A percentile compares a stretch with the other conserved stretches of the same genome.
phyloP scores from a whole-genome alignment of 768 basidiomycete species.

The Serendipita sp. region DNA sequence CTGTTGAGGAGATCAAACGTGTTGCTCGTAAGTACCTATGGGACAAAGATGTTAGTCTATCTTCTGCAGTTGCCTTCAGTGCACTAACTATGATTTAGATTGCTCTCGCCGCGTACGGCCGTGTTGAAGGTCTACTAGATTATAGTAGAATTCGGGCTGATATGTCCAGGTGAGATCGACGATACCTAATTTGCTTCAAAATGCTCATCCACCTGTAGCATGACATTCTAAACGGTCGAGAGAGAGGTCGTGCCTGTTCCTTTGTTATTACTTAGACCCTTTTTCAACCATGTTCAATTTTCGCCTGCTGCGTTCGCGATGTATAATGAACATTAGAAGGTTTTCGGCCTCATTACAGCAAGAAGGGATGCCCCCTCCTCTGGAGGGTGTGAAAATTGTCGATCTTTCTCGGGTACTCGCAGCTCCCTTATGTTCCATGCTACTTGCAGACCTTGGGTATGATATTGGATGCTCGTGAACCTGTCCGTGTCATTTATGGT shows the following conservation, averaged over 20 bases:
- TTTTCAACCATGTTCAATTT: too few species aligned
- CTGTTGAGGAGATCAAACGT: slow-evolving; percentile 74
- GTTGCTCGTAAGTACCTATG: slow-evolving; percentile 94
- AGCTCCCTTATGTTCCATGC: slow-evolving; percentile 86
- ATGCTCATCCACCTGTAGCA: too few species aligned
- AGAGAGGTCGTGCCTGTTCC: too few species aligned
- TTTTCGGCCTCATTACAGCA: not conserved
- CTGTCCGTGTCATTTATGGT: not conserved
- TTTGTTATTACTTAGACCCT: too few species aligned
- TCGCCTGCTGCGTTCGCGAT: too few species aligned
- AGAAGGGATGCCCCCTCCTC: slow-evolving; percentile 32
- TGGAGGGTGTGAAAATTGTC: slow-evolving; percentile 66
- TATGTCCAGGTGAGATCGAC: slow-evolving; percentile 26
- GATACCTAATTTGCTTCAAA: not conserved
- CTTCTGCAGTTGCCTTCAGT: slow-evolving; percentile 4
- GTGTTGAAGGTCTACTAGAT: slow-evolving; percentile 81
- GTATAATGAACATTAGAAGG: not conserved
- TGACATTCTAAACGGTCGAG: too few species aligned
- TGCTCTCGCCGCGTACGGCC: slow-evolving; percentile 78
- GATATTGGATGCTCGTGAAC: not conserved
- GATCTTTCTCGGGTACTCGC: slow-evolving; percentile 84
- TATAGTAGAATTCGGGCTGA: slow-evolving; percentile 57
- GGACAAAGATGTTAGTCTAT: slow-evolving; percentile 72
- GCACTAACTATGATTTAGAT: slow-evolving; percentile 29
- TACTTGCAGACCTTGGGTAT: slow-evolving; percentile 64